These are phyloP conservation scores for Kregervanrija pseudodelftensis DNA, from an alignment of 805 yeast genomes.

Conservation along the genomic window DNA sequence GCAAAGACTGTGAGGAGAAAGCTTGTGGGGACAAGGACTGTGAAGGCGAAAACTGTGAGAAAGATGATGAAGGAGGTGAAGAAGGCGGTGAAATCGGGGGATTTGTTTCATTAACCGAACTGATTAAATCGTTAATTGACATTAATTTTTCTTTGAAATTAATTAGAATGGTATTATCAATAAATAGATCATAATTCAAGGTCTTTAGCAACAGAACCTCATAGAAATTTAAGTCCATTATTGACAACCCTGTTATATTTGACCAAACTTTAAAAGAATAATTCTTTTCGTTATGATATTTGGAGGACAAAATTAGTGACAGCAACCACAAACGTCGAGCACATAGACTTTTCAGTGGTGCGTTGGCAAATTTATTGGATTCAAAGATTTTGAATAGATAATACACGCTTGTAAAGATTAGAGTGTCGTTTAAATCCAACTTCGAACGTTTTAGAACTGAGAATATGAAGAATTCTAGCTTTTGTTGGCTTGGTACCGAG, in stretches of 20 bases:
- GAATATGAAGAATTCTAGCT: too few relatives aligned
- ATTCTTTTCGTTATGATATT: conserved; percentile 67
- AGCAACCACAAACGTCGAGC: conserved; percentile 53
- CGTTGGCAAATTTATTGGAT: conserved; percentile 39
- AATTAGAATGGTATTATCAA: conserved; percentile 25
- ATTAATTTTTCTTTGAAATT: too few relatives aligned
- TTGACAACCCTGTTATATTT: conserved; percentile 58
- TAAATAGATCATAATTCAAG: conserved; percentile 50
- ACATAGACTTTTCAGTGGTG: neutral
- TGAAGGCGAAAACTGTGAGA: neutral
- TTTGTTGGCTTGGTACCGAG: neutral
- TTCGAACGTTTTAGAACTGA: too few relatives aligned
- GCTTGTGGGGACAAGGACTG: neutral
- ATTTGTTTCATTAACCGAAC: neutral
- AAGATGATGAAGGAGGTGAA: neutral
- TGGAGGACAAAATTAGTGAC: conserved; percentile 63
- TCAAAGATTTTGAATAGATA: neutral
- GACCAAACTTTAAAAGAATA: conserved; percentile 68
- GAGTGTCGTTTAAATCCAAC: too few relatives aligned
- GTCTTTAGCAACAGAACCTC: conserved; percentile 48
- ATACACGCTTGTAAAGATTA: too few relatives aligned
- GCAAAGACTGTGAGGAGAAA: neutral
- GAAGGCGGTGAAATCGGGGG: neutral
- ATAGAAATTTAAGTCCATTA: conserved; percentile 36
- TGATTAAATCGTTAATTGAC: conserved; percentile 9